Percentiles rank a stretch among this genome's conserved stretches.
phyloP scores from a whole-genome alignment of 371 early-diverging fungal species.

The Neoconidiobolus thromboides region DNA sequence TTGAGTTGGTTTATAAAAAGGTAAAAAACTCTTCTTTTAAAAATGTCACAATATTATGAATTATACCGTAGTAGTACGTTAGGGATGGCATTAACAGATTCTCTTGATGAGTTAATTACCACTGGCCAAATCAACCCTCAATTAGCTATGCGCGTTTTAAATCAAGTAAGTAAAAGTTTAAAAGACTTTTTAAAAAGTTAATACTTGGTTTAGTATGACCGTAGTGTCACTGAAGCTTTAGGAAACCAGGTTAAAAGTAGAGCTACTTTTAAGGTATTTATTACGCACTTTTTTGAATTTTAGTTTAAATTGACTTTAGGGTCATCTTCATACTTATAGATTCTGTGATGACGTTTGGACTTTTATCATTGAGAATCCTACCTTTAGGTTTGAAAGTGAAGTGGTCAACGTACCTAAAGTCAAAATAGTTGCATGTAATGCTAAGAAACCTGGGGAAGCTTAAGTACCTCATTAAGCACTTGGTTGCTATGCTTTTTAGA shows the following conservation, averaged over 20 bases:
- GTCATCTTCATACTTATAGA: conserved; percentile 41
- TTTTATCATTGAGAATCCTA: conserved; percentile 72
- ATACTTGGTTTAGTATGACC: conserved; percentile 33
- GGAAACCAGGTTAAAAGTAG: conserved; percentile 36
- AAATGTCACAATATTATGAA: conserved; percentile 10
- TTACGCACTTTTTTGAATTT: neutral
- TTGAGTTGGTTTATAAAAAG: no score
- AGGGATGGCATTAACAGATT: conserved; percentile 86
- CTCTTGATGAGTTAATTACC: conserved; percentile 84
- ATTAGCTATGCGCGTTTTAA: conserved; percentile 78
- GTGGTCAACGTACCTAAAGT: conserved; percentile 60
- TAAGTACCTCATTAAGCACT: no score
- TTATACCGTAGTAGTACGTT: conserved; percentile 17
- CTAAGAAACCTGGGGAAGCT: conserved; percentile 39
- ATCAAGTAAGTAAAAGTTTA: conserved; percentile 33
- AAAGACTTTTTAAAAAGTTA: neutral
- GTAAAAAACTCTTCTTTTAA: neutral
- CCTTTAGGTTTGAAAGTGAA: conserved; percentile 72
- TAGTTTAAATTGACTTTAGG: neutral
- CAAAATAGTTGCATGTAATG: conserved; percentile 81
- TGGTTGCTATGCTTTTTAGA: no score
- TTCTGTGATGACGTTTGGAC: conserved; percentile 96
- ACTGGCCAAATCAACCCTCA: conserved; percentile 82
- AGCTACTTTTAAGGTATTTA: conserved; percentile 36
- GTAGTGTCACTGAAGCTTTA: conserved; percentile 52